Evolutionary conservation across 495 filamentous ascomycete genomes (phyloP).

Genomic region (Penicillium salamii): DNA sequence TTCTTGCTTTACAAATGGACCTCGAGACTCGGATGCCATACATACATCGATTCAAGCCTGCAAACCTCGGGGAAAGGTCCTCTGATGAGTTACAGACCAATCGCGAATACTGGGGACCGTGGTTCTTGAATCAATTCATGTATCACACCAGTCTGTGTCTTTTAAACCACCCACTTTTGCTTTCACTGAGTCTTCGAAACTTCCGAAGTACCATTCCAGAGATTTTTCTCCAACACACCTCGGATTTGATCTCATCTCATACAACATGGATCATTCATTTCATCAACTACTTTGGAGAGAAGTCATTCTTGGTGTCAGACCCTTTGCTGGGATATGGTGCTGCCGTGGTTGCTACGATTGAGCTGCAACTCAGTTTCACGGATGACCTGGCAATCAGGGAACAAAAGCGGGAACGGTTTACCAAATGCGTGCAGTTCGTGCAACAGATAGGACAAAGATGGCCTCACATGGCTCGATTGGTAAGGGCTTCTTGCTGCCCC

Average conservation of each 20-base stretch:
- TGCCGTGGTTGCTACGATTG: slow-evolving; percentile 49
- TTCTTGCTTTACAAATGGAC: slow-evolving; percentile 48
- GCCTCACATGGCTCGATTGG: slow-evolving; percentile 48
- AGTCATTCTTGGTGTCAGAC: slow-evolving; percentile 41
- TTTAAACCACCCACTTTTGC: slow-evolving; percentile 45
- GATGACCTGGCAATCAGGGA: slow-evolving; percentile 34
- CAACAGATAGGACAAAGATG: slow-evolving; percentile 37
- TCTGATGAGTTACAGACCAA: slow-evolving; percentile 37
- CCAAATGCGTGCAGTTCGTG: slow-evolving; percentile 46
- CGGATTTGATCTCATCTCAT: slow-evolving; percentile 46
- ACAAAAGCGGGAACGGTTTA: slow-evolving; percentile 44
- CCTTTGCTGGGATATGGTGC: slow-evolving; percentile 48
- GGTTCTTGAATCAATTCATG: slow-evolving; percentile 47
- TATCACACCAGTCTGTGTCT: slow-evolving; percentile 50
- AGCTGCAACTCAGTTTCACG: slow-evolving; percentile 47
- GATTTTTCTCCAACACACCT: slow-evolving; percentile 48
- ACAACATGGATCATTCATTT: slow-evolving; percentile 50
- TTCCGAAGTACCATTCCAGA: slow-evolving; percentile 47
- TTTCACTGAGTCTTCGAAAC: slow-evolving; percentile 45
- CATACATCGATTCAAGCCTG: slow-evolving; percentile 44
- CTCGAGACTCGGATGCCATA: slow-evolving; percentile 47
- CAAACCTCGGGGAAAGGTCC: slow-evolving; percentile 39
- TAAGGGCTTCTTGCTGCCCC: slow-evolving; percentile 13
- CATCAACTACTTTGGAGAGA: slow-evolving; percentile 45
- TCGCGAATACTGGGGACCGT: slow-evolving; percentile 48